Evolutionary conservation across 345 rosid genomes (phyloP).

Genomic region (Linum tenue): DNA sequence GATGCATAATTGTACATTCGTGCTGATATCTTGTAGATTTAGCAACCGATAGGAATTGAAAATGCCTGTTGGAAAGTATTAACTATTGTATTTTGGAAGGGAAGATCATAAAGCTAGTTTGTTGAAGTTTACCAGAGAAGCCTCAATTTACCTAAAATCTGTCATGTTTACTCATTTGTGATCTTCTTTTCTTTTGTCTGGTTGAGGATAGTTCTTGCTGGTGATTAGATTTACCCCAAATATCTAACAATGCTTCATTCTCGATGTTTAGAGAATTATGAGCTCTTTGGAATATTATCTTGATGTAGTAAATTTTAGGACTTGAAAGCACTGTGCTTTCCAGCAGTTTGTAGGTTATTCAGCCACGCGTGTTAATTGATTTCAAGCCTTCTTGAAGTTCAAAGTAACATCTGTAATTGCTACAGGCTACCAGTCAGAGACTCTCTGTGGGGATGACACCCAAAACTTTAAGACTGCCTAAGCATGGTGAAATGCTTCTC

Average conservation of each 20-base stretch:
- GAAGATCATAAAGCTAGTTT: background rate
- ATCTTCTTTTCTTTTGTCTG: background rate
- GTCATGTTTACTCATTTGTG: background rate
- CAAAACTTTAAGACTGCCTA: conserved; percentile 64
- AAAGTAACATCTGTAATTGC: background rate
- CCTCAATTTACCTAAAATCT: background rate
- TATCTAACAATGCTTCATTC: background rate
- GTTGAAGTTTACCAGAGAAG: background rate
- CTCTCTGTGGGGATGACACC: conserved; percentile 94
- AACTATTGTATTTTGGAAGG: background rate
- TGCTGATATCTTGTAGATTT: background rate
- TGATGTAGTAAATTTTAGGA: no score
- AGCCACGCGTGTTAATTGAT: background rate
- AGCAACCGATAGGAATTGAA: background rate
- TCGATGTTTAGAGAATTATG: background rate
- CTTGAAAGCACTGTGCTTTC: background rate
- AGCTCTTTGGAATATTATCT: background rate
- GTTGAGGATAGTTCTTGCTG: background rate
- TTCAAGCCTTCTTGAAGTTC: background rate
- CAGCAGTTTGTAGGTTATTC: no score
- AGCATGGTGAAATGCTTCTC: conserved; percentile 83
- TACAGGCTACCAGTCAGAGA: conserved; percentile 61
- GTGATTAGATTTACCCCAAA: background rate
- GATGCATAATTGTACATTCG: background rate
- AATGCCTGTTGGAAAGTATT: background rate